These are phyloP conservation scores for Termitomyces sp. DNA, from an alignment of 1,284 basidiomycete species.

Conservation along the genomic window DNA sequence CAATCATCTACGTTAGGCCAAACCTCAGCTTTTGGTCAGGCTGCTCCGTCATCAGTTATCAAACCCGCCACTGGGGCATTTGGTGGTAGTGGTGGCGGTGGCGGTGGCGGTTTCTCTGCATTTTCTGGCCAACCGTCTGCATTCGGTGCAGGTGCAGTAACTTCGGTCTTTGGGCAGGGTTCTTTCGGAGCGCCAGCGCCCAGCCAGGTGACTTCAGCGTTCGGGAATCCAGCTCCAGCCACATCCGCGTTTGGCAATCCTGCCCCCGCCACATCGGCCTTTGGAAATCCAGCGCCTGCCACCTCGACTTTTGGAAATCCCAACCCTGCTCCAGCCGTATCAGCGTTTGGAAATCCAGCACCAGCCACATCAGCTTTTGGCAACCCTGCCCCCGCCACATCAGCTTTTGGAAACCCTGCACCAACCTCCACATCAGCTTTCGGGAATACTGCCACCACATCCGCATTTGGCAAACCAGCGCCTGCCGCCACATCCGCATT, in stretches of 20 bases:
- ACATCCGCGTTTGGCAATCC: slow-evolving; percentile 16
- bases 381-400: slow-evolving; percentile 5
- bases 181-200: slow-evolving; percentile 13
- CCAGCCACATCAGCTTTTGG: slow-evolving; percentile 12
- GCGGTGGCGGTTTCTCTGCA: slow-evolving; percentile 19
- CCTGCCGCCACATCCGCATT: slow-evolving; percentile 20
- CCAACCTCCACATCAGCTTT: too few relatives aligned
- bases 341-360: slow-evolving; percentile 14
- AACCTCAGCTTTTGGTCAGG: slow-evolving; percentile 6
- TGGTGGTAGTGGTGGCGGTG: slow-evolving; percentile 12
- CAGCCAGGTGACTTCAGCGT: slow-evolving; percentile 9
- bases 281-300: slow-evolving; percentile 22
- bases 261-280: slow-evolving; percentile 20
- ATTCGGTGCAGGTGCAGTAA: slow-evolving; percentile 21
- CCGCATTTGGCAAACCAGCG: slow-evolving; percentile 17
- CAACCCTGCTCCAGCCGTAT: neutral
- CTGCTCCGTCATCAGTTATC: slow-evolving; percentile 15
- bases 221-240: slow-evolving; percentile 17
- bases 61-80: slow-evolving; percentile 23
- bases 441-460: slow-evolving; percentile 12
- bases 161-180: slow-evolving; percentile 20
- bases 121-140: slow-evolving; percentile 24
- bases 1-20: slow-evolving; percentile 7
- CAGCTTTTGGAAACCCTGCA: slow-evolving; percentile 14
- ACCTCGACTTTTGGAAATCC: slow-evolving; percentile 20